Evolutionary conservation across 345 rosid species (phyloP).

Genomic region (Durio zibethinus): DNA sequence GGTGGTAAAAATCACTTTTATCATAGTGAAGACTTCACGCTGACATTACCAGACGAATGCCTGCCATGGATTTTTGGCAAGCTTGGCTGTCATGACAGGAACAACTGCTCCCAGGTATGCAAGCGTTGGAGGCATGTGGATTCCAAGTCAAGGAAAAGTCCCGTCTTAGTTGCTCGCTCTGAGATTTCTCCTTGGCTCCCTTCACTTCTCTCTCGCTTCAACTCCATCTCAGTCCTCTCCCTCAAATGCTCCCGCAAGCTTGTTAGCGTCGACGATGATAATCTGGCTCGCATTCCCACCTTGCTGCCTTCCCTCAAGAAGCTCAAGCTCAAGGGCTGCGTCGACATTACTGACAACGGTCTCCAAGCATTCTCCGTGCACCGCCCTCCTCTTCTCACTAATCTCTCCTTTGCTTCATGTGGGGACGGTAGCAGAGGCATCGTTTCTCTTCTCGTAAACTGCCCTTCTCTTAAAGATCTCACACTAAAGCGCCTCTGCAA

Average conservation of each 20-base stretch:
- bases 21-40: neutral
- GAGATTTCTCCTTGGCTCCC: conserved; percentile 19
- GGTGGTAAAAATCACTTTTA: conserved; percentile 10
- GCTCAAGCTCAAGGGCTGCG: conserved; percentile 45
- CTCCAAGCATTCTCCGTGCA: conserved; percentile 29
- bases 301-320: conserved; percentile 29
- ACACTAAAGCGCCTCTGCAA: conserved; percentile 45
- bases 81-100: conserved; percentile 7
- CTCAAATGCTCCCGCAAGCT: conserved; percentile 48
- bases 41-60: conserved; percentile 8
- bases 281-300: conserved; percentile 23
- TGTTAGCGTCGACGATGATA: conserved; percentile 29
- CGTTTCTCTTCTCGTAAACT: conserved; percentile 31
- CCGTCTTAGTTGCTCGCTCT: neutral
- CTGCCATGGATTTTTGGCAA: neutral
- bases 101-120: conserved; percentile 10
- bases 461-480: conserved; percentile 37
- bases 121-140: conserved; percentile 9
- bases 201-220: conserved; percentile 36
- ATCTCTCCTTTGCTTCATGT: conserved; percentile 38
- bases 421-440: conserved; percentile 34
- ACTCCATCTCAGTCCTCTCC: conserved; percentile 35
- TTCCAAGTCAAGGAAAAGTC: conserved; percentile 11
- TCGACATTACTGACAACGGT: conserved; percentile 35
- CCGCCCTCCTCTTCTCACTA: conserved; percentile 24